A percentile compares a stretch with the other conserved stretches of the same genome.
These are phyloP conservation scores for Coemansia sp. DNA, from an alignment of 192 early-diverging fungal species.

Conservation along the genomic window DNA sequence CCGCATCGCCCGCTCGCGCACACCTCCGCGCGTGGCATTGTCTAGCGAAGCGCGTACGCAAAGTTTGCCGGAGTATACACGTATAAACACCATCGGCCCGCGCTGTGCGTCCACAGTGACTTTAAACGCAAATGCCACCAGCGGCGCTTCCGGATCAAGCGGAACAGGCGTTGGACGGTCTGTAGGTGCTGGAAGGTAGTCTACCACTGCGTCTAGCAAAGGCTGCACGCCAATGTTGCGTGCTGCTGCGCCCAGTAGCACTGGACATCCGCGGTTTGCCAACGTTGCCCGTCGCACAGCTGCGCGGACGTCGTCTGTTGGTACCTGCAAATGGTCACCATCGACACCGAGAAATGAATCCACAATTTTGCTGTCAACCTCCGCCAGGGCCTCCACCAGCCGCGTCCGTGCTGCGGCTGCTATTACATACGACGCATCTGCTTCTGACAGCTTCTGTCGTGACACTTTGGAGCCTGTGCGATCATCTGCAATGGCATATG, in stretches of 20 bases:
- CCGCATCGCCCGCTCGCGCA: conserved; percentile 79
- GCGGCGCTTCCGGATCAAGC: conserved; percentile 55
- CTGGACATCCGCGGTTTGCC: conserved; percentile 69
- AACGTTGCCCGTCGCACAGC: conserved; percentile 75
- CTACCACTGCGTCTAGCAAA: conserved; percentile 80
- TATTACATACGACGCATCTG: conserved; percentile 41
- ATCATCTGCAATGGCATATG: conserved; percentile 18
- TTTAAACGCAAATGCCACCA: conserved; percentile 94
- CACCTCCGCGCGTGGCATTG: conserved; percentile 60
- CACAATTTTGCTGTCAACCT: conserved; percentile 79
- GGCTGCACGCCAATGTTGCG: conserved; percentile 92
- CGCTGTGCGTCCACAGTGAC: conserved; percentile 80
- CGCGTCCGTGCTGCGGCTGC: conserved; percentile 60
- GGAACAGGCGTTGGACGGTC: conserved; percentile 60
- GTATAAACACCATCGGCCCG: conserved; percentile 89
- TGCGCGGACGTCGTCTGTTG: conserved; percentile 58
- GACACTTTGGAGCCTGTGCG: conserved; percentile 23
- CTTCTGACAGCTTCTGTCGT: background rate
- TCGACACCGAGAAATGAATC: conserved; percentile 76
- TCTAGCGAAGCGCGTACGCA: conserved; percentile 67
- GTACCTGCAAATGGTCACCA: conserved; percentile 72
- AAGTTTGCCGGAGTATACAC: conserved; percentile 81
- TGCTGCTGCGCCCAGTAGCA: conserved; percentile 85
- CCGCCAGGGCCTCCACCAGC: conserved; percentile 80
- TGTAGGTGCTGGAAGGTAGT: conserved; percentile 80